phyloP scores from a whole-genome alignment of 257 asterid genomes.

The Petrea volubilis region DNA sequence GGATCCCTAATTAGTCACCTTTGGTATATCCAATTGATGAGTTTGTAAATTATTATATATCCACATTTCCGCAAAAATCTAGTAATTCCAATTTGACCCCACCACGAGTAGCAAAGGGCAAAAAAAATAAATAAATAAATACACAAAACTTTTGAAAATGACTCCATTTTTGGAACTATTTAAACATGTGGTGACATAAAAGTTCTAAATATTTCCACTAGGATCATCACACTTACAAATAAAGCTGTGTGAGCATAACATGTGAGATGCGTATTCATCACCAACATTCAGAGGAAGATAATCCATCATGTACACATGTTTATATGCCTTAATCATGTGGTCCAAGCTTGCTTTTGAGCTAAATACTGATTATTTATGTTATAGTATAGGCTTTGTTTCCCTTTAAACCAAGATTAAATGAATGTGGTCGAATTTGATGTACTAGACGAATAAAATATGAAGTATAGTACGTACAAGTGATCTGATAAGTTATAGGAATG shows the following conservation, averaged over 20 bases:
- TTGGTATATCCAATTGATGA: no score
- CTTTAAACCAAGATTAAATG: slow-evolving; percentile 11
- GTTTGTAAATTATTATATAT: no score
- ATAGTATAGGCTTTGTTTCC: neutral
- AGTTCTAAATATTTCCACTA: neutral
- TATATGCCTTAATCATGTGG: slow-evolving; percentile 33
- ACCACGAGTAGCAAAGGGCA: neutral
- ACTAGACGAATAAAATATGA: neutral
- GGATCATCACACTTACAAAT: neutral
- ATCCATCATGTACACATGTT: slow-evolving; percentile 24
- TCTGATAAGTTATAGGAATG: neutral
- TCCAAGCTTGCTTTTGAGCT: slow-evolving; percentile 23
- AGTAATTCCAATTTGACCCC: neutral
- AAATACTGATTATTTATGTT: neutral
- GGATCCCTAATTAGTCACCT: no score
- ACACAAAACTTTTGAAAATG: neutral
- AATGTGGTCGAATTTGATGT: neutral
- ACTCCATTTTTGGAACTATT: neutral
- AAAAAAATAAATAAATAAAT: neutral
- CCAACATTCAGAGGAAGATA: neutral
- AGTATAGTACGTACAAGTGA: neutral
- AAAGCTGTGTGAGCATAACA: neutral
- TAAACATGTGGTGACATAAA: neutral
- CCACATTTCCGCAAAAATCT: neutral
- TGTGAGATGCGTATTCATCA: slow-evolving; percentile 1